Conservation (phyloP, 2,329 filamentous ascomycete species). For the Dactylellina drechsleri region DNA sequence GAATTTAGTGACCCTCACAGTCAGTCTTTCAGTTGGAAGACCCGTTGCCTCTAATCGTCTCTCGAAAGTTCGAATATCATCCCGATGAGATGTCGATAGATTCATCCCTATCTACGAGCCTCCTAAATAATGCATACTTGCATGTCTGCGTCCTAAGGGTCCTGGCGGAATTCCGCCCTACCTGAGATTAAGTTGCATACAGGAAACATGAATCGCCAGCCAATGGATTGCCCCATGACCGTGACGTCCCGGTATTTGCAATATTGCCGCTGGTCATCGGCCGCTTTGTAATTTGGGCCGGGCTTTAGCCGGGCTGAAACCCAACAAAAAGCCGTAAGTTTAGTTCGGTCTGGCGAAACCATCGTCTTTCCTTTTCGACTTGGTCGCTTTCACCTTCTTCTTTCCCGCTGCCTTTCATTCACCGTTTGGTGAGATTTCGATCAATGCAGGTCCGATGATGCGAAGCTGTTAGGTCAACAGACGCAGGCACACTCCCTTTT, state of each 20-base stretch:
- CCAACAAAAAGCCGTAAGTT: conserved; percentile 26
- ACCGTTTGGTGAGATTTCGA: no score
- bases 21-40: conserved; percentile 35
- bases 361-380: conserved; percentile 11
- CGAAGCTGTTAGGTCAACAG: neutral
- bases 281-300: conserved; percentile 25
- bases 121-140: no score
- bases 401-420: neutral
- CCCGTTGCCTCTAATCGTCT: conserved; percentile 29
- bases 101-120: no score
- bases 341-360: neutral
- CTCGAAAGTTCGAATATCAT: conserved; percentile 5
- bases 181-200: conserved; percentile 10
- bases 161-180: conserved; percentile 35
- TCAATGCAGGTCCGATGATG: no score
- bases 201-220: conserved; percentile 13
- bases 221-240: conserved; percentile 43
- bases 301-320: conserved; percentile 51
- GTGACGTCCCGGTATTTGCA: conserved; percentile 7
- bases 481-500: neutral
- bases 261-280: conserved; percentile 21
- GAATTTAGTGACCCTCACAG: neutral
- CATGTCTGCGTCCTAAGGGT: no score
- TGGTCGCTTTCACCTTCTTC: conserved; percentile 43
- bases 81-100: neutral